These are phyloP conservation scores for Cafeteria roenbergensis DNA, from an alignment of 108 stramenopile genomes.

Conservation along the genomic window DNA sequence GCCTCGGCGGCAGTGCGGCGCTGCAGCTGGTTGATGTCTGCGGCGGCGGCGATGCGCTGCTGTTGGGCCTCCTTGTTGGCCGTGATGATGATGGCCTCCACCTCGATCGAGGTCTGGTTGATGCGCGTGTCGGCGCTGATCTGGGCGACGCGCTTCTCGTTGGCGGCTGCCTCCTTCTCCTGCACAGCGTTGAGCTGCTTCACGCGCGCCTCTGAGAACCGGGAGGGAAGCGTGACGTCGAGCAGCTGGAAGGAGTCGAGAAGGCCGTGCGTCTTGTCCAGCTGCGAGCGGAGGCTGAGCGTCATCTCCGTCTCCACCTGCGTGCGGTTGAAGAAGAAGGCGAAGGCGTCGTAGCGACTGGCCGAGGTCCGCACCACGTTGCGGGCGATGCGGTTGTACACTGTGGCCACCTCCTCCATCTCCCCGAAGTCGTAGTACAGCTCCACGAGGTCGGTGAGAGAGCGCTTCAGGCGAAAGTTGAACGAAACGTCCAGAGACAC, in stretches of 20 bases:
- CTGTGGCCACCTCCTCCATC: not conserved
- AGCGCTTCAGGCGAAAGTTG: not conserved
- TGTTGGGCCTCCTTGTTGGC: not conserved
- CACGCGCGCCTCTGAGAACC: not conserved
- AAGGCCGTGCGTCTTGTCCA: not conserved
- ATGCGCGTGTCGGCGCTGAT: not conserved
- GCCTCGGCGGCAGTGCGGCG: too few relatives aligned
- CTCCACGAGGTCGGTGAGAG: not conserved
- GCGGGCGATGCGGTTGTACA: not conserved
- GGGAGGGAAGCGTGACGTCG: not conserved
- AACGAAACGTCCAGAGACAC: not conserved
- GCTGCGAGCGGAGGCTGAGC: not conserved
- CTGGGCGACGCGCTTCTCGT: not conserved
- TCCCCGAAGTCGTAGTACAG: not conserved
- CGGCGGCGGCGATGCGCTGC: too few relatives aligned
- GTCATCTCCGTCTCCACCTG: not conserved
- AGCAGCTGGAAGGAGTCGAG: not conserved
- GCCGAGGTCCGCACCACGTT: not conserved
- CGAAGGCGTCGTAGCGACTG: not conserved
- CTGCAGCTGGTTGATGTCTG: too few relatives aligned
- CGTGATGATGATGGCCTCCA: not conserved
- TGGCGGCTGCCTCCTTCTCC: not conserved
- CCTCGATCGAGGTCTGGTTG: not conserved
- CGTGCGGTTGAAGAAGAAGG: not conserved
- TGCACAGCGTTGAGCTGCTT: not conserved